phyloP scores from a whole-genome alignment of 2,329 filamentous ascomycete genomes.

The Fusarium clavum region DNA sequence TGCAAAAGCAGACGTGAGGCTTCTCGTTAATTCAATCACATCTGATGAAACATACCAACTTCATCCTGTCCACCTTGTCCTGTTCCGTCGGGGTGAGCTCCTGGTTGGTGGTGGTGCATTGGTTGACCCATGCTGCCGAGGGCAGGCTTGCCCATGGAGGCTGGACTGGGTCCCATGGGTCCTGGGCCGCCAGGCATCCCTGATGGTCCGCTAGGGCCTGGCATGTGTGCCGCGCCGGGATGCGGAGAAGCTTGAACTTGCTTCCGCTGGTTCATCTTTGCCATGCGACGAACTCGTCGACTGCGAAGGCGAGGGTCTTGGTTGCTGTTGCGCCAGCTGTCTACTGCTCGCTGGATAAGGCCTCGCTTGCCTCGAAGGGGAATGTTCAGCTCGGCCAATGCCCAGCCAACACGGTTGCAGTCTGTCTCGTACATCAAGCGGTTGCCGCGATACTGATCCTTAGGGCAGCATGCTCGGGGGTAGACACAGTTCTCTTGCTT shows the following conservation, averaged over 20 bases:
- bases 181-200: constrained; percentile 72
- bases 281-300: constrained; percentile 91
- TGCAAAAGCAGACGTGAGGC: constrained; percentile 54
- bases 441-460: constrained; percentile 97
- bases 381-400: constrained; percentile 90
- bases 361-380: constrained; percentile 92
- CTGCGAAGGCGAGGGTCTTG: constrained; percentile 93
- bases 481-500: constrained; percentile 99
- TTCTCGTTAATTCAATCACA: constrained; percentile 68
- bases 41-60: constrained; percentile 98
- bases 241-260: constrained; percentile 70
- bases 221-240: constrained; percentile 70
- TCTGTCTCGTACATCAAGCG: constrained; percentile 96
- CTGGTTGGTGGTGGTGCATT: constrained; percentile 74
- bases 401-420: constrained; percentile 99
- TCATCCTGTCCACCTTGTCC: constrained; percentile 78
- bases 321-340: constrained; percentile 99
- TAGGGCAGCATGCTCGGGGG: constrained; percentile 91
- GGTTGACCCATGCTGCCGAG: constrained; percentile 73
- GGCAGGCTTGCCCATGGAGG: constrained; percentile 73
- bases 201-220: constrained; percentile 73
- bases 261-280: constrained; percentile 93
- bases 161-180: constrained; percentile 69
- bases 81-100: constrained; percentile 61
- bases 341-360: constrained; percentile 94